Conservation (phyloP, 768 basidiomycete species). For the Clathrus columnatus region DNA sequence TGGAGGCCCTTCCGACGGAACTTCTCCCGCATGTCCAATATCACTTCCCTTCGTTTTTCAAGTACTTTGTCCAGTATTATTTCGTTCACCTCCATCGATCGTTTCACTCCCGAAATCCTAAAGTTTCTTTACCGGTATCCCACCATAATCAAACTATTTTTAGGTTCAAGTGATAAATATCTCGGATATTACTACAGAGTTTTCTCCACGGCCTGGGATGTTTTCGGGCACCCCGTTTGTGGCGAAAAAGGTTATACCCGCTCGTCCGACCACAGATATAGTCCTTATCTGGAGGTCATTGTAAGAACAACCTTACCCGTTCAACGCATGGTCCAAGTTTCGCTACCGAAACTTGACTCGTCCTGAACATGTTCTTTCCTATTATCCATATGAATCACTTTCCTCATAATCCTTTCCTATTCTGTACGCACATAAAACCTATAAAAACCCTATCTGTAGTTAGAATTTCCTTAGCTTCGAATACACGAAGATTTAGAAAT, state of each 20-base stretch:
- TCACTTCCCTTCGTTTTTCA: conserved; percentile 2
- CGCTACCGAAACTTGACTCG: too few species aligned
- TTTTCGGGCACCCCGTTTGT: conserved; percentile 54
- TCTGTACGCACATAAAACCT: too few species aligned
- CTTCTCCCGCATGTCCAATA: not conserved
- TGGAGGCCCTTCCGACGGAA: not conserved
- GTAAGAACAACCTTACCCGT: too few species aligned
- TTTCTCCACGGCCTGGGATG: conserved; percentile 39
- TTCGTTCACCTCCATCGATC: not conserved
- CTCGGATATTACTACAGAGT: conserved; percentile 30
- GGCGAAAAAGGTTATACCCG: conserved; percentile 53
- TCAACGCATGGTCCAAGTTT: too few species aligned
- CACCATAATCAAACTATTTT: not conserved
- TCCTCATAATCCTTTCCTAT: too few species aligned
- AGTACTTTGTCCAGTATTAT: not conserved
- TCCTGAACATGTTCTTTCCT: too few species aligned
- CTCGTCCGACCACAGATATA: conserved; percentile 36
- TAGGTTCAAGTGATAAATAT: not conserved
- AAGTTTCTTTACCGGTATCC: not conserved
- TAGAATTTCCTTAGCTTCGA: too few species aligned
- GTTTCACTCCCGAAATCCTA: not conserved
- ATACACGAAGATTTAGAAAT: too few species aligned
- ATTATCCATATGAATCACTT: too few species aligned
- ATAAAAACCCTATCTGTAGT: too few species aligned
- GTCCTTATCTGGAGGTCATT: not conserved